These are phyloP conservation scores for Vigna radiata DNA, from an alignment of 306 rosid genomes.

Conservation along the genomic window DNA sequence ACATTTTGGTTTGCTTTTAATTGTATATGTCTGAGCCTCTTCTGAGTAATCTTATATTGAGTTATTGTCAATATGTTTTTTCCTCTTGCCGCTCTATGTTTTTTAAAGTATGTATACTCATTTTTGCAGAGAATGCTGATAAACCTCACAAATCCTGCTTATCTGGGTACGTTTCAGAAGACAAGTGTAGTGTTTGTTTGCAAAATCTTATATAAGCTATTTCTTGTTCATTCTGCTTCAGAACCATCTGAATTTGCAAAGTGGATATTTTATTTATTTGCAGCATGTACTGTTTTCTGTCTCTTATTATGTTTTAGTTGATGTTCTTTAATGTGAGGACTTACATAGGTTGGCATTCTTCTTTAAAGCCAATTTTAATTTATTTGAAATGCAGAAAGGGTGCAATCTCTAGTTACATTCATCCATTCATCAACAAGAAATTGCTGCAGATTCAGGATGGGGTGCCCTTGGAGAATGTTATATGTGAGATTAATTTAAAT, in stretches of 20 bases:
- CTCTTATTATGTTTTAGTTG: constrained; percentile 33
- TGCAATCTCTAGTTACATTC: constrained; percentile 58
- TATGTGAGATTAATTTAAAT: constrained; percentile 51
- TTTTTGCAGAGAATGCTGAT: constrained; percentile 59
- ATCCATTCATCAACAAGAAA: constrained; percentile 63
- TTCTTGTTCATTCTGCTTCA: constrained; percentile 47
- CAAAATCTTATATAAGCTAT: constrained; percentile 52
- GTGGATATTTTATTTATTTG: constrained; percentile 38
- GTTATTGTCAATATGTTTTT: constrained; percentile 11
- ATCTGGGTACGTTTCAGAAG: constrained; percentile 50
- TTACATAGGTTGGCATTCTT: constrained; percentile 30
- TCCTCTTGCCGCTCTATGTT: constrained; percentile 26
- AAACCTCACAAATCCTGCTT: constrained; percentile 48
- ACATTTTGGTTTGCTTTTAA: constrained; percentile 21
- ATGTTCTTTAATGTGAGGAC: constrained; percentile 20
- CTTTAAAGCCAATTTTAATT: constrained; percentile 25
- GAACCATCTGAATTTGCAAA: constrained; percentile 46
- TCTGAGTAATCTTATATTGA: not conserved
- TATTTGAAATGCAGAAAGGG: constrained; percentile 62
- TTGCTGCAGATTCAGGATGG: constrained; percentile 58
- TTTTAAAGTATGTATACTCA: constrained; percentile 26
- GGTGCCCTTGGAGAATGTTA: constrained; percentile 45
- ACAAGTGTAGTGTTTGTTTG: constrained; percentile 44
- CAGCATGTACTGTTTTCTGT: constrained; percentile 35
- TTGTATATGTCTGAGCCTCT: constrained; percentile 18